Conservation (phyloP, 1,284 basidiomycete species). For the Trametes pubescens region DNA sequence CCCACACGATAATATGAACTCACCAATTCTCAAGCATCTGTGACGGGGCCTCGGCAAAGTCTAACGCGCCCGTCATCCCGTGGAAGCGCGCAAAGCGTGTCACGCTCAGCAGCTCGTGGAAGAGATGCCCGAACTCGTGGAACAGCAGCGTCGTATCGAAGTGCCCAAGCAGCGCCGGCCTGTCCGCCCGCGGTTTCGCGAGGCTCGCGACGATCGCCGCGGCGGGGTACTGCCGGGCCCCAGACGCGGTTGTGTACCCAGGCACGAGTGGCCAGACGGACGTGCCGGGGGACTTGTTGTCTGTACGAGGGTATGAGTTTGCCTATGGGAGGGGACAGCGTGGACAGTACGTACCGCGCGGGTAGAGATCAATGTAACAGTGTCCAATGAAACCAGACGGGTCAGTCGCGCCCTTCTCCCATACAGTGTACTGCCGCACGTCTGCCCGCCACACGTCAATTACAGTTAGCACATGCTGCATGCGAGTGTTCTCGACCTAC, state of each 20-base stretch:
- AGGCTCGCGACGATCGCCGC: slow-evolving; percentile 3
- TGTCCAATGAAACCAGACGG: not conserved
- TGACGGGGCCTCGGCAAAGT: slow-evolving; percentile 90
- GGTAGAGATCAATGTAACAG: not conserved
- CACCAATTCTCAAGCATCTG: slow-evolving; percentile 93
- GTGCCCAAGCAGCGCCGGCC: slow-evolving; percentile 6
- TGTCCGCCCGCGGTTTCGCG: not conserved
- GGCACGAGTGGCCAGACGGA: slow-evolving; percentile 1
- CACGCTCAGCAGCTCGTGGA: slow-evolving; percentile 5
- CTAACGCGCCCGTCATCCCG: slow-evolving; percentile 74
- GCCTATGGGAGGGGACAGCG: not conserved
- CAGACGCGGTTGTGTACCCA: not conserved
- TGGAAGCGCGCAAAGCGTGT: slow-evolving; percentile 5
- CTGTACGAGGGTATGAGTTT: not conserved
- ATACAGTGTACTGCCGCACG: not conserved
- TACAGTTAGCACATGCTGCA: not conserved
- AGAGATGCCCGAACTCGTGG: slow-evolving; percentile 7
- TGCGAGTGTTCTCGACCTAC: not conserved
- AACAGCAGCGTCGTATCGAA: slow-evolving; percentile 4
- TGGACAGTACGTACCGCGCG: not conserved
- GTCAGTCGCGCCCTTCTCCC: slow-evolving; percentile 4
- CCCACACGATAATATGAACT: not conserved
- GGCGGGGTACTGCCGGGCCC: not conserved
- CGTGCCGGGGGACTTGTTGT: not conserved
- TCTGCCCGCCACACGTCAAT: not conserved